Base-by-base conservation (phyloP, 116 monocot genomes). In the Cymodocea nodosa region DNA sequence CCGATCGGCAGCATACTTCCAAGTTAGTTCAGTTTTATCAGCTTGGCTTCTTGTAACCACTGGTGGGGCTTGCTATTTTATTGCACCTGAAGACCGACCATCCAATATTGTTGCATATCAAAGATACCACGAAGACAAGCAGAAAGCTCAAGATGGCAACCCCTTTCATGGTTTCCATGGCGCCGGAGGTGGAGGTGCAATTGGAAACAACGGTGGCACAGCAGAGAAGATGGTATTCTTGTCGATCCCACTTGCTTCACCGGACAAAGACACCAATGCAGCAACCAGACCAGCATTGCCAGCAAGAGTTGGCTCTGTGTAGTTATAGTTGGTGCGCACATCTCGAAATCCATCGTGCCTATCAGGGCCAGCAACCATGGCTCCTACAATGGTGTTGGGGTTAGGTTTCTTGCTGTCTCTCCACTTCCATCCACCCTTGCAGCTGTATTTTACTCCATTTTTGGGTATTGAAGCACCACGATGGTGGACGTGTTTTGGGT, bases 201-300 rank as follows among this genome's bases (percentile, higher is more conserved):
- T 35, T 2, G 70, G 40, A 61, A 60, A 70, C 70, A 70, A 51
- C 0, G 70, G 51, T 4, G 70, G 70, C 30, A 70, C 70, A 12
- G 70, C 70, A 50, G 60, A 70, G 70, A 70, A 70, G 9, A 70
- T 70, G 51, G 70, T 51, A 34, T 70, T 70, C 60, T 70, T 70
- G 60, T 70, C 70, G n/a, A 70, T 35, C 44, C 70, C 70, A 51
- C n/a, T 24, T 9, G 3, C 34, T 24, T 60, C 60, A 17, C 70
- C 60, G 20, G 70, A 70, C 70, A 70, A 35, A n/a, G 70, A 49
- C 23, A 79, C 70, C 50, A 79, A 50, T 10, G 79, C 79, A 15
- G 79, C 79, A 52, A 79, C 79, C n/a, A 79, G 58, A 49, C 79
- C 79, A 48, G 79, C 79, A 69, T 79, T 79, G 25, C 79, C 79